Base-by-base conservation (phyloP, 2,329 filamentous ascomycete genomes). In the Botrytis deweyae region DNA sequence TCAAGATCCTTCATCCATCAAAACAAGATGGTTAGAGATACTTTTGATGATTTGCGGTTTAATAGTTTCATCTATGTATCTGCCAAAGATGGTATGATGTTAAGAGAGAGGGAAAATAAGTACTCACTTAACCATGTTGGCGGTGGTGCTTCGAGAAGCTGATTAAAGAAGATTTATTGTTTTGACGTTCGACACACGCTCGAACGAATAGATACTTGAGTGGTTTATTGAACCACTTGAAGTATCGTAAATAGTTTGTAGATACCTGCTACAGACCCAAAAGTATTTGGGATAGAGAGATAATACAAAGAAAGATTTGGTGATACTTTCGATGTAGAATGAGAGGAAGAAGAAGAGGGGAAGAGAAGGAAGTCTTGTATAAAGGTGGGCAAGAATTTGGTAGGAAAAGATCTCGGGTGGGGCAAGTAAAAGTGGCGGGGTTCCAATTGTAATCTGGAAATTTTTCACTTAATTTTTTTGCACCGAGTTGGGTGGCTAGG, bases 121-220 rank as follows among this genome's bases (percentile, higher is more conserved):
- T 73, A 95, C 95, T 92, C 92, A 98, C 95, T 98, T 98, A 86
- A 99, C 96, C 96, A 99, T 99, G 86, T 94, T 98, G 92, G 88
- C 94, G 93, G 94, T 93, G 84, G 90, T 92, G 85, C 84, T 84
- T 80, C 78, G 75, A 79, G 78, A 81, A 81, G 79, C 79, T 80
- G 78, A 79, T 81, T 80, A 80, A 78, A 78, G 74, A 75, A 38
- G 49, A 67, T 67, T 33, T 59, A 72, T 42, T 68, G 52, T 40
- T 66, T 72, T 55, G 49, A 67, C 62, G 70, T 72, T 72, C 70
- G 74, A 75, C 74, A 75, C 71, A 66, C 71, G 71, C 71, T 72
- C 63, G 63, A 68, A 67, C 71, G 71, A 72, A 46, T 9, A 72
- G 65, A 67, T 69, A 72, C 63, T 69, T 40, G 40, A 46, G 46